Evolutionary conservation across 345 rosid genomes (phyloP).

Genomic region (Heritiera littoralis): DNA sequence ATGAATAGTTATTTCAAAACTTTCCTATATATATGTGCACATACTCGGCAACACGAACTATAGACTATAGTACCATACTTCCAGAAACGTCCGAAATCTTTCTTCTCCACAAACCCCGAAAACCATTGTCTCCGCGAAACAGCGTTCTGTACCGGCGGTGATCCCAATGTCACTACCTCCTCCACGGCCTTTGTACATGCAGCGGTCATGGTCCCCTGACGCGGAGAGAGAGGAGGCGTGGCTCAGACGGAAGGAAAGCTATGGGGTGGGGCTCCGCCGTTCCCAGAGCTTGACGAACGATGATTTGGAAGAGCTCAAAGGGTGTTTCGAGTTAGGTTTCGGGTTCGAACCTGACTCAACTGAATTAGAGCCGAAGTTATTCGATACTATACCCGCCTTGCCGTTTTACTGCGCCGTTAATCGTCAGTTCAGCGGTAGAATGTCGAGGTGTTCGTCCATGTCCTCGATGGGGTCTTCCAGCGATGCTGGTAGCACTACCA

Average conservation of each 20-base stretch:
- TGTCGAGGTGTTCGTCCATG: constrained; percentile 61
- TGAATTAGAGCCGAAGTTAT: constrained; percentile 62
- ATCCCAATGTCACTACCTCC: constrained; percentile 26
- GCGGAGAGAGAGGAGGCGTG: constrained; percentile 71
- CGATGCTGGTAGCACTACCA: constrained; percentile 37
- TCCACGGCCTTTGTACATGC: constrained; percentile 50
- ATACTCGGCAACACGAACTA: background rate
- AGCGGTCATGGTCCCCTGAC: constrained; percentile 83
- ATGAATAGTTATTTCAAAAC: background rate
- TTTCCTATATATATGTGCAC: background rate
- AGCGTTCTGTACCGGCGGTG: background rate
- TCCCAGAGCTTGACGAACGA: constrained; percentile 70
- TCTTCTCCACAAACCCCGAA: background rate
- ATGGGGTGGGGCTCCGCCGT: constrained; percentile 27
- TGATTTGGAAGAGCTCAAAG: constrained; percentile 82
- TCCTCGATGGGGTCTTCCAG: constrained; percentile 56
- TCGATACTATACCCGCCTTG: constrained; percentile 73
- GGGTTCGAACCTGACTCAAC: constrained; percentile 70
- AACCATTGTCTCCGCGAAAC: constrained; percentile 21
- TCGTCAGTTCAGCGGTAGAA: constrained; percentile 48
- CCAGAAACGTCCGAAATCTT: background rate
- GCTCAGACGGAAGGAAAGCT: constrained; percentile 50
- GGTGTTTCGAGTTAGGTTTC: constrained; percentile 81
- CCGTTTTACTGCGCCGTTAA: constrained; percentile 74
- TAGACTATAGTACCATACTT: too few species aligned